Base-by-base conservation (phyloP, 352 stramenopile genomes). In the Halophytophthora polymorphica region DNA sequence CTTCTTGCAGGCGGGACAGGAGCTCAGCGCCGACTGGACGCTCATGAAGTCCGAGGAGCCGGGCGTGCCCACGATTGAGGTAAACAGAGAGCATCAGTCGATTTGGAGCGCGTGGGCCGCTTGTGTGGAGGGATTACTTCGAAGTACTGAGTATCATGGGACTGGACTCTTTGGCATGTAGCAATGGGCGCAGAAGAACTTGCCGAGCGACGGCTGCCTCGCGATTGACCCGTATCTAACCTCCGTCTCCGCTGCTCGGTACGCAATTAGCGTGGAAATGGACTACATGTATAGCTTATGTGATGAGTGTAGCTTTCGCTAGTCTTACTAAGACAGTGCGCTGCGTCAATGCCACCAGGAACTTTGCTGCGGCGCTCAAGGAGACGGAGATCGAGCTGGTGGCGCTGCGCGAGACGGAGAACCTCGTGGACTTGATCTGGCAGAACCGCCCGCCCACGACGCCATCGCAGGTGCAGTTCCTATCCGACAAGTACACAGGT, bases 381-480 rank as follows among this genome's bases (percentile, higher is more conserved):
- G 79, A 89, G 29, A 80, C 77, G 5, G 50, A 81, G 12, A 68
- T 91, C 13, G 78, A 90, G 53, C 56, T 94, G 15, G 80, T 90
- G 19, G 78, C 78, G 28, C 49, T 90, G 29, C 77, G 91, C 39
- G 80, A 87, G 52, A 66, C 79, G 15, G 62, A 81, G 5, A 99
- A 99, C 70, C 76, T 98, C n/a, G 85, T 99, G 19, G 97, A 99
- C 80, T 64, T 79, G 15, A 81, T 98, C 21, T 99, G 97, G 97
- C 86, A 77, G 22, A 73, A 76, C 36, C 85, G 86, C 14, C 89
- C 93, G 6, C 34, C 66, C 15, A 56, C 82, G 22, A 67, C 65
- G 12, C 86, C 88, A 29, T 93, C 83, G 18, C 60, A 88, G 7
- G 90, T 99, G 58, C 78, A 85, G 33, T 90, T 99, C 51, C 74